Evolutionary conservation across 805 yeast genomes (phyloP).

Genomic region (Wickerhamomyces subpelliculosus): DNA sequence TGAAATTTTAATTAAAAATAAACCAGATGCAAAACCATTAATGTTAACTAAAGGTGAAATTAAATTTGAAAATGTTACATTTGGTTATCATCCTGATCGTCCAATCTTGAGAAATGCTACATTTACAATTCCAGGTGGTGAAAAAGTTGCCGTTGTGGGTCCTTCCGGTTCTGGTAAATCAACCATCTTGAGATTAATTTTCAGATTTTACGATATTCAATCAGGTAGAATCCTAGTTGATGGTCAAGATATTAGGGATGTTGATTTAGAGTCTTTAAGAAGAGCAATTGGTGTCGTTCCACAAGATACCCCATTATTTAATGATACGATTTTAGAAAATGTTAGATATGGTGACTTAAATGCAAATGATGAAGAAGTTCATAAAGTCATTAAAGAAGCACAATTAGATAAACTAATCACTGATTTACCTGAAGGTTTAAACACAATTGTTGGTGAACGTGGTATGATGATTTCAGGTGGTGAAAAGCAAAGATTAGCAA

Average conservation of each 20-base stretch:
- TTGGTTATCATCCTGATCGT: slow-evolving; percentile 86
- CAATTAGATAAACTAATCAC: slow-evolving; percentile 55
- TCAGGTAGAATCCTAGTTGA: slow-evolving; percentile 76
- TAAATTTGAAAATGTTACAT: slow-evolving; percentile 82
- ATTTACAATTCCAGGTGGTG: slow-evolving; percentile 85
- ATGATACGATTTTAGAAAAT: slow-evolving; percentile 83
- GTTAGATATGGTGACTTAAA: slow-evolving; percentile 76
- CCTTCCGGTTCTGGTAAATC: slow-evolving; percentile 96
- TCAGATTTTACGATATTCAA: slow-evolving; percentile 82
- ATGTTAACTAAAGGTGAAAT: slow-evolving; percentile 55
- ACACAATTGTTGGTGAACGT: slow-evolving; percentile 90
- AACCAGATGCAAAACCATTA: slow-evolving; percentile 57
- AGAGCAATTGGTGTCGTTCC: slow-evolving; percentile 86
- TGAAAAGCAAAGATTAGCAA: slow-evolving; percentile 92
- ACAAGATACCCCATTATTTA: slow-evolving; percentile 94
- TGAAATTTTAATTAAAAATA: slow-evolving; percentile 57
- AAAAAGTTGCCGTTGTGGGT: slow-evolving; percentile 91
- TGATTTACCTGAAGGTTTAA: slow-evolving; percentile 75
- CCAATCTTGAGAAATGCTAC: slow-evolving; percentile 77
- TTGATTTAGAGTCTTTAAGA: slow-evolving; percentile 71
- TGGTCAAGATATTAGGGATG: slow-evolving; percentile 77
- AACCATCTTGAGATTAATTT: slow-evolving; percentile 74
- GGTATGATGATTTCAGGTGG: slow-evolving; percentile 99
- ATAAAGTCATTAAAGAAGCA: slow-evolving; percentile 58
- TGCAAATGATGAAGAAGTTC: slow-evolving; percentile 69